Evolutionary conservation across 139 green algal species (phyloP), one percentile per base, ranked within the genome.

Genomic region (Micractinium conductrix): DNA sequence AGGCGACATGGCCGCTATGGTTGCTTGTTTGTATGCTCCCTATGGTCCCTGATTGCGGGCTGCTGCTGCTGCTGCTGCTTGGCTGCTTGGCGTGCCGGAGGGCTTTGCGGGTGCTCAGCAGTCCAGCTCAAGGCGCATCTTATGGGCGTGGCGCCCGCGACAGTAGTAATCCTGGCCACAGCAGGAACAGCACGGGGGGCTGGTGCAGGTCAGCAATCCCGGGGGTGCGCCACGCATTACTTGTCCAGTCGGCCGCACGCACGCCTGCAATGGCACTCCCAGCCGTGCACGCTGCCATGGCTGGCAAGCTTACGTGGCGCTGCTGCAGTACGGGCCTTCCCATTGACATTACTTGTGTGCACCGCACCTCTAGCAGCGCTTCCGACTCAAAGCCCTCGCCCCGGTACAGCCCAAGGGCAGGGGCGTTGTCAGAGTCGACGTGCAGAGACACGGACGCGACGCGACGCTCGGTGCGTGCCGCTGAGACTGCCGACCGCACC

Each of bases 151-250:
- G 8, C 78, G 71, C 9, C 86, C 86, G 0, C 43, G 67, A 1
- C 40, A 67, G 45, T 89, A 89, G 71, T 89, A 89, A 70, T 89
- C 86, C 71, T 89, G 80, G 55, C 74, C 7, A 14, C 12, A 5
- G 28, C 2, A 16, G 24, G 28, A 28, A 37, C 2, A 62, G 24
- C 8, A 26, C 24, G 17, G 60, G 26, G 60, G 35, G 60, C 60
- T 17, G 24, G 60, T 8, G 60, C 24, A 3, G 33, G 24, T 68
- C 19, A 62, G 53, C 19, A n/a, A n/a, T n/a, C n/a, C n/a, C n/a
- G n/a, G n/a, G n/a, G n/a, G n/a, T n/a, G n/a, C n/a, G n/a, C n/a
- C n/a, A n/a, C n/a, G n/a, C n/a, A n/a, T n/a, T n/a, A n/a, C n/a
- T n/a, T n/a, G n/a, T n/a, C n/a, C n/a, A n/a, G n/a, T n/a, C n/a